Conservation (phyloP, 2,329 filamentous ascomycete genomes). For the Leptographium procerum region DNA sequence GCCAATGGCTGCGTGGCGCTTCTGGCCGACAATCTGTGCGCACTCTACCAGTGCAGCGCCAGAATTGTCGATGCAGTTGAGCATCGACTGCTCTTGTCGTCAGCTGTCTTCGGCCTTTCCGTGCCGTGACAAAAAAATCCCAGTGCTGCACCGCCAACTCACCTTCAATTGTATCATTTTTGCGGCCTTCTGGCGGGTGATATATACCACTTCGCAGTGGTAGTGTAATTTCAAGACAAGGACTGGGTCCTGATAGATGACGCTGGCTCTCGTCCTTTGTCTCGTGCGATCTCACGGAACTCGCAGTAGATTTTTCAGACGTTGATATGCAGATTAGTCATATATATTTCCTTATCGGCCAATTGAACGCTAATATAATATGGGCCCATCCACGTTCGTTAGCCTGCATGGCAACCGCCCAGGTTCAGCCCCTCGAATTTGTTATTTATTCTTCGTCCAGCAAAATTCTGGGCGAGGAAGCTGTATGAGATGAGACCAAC, state of each 20-base stretch:
- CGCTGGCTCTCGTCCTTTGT: not conserved
- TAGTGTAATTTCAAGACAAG: not conserved
- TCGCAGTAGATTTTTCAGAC: not conserved
- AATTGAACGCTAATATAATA: not conserved
- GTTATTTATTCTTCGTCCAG: not conserved
- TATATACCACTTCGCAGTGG: not conserved
- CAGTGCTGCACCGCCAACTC: no score
- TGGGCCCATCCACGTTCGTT: not conserved
- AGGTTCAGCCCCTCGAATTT: not conserved
- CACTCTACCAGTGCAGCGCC: constrained; percentile 96
- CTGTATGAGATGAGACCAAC: not conserved
- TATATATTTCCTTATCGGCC: not conserved
- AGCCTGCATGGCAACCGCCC: not conserved
- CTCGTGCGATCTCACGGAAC: not conserved
- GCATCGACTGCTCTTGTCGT: constrained; percentile 61
- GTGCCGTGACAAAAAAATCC: no score
- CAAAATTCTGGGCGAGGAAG: not conserved
- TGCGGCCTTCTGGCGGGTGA: not conserved
- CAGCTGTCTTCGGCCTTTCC: no score
- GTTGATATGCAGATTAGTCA: not conserved
- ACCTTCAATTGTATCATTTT: constrained; percentile 77
- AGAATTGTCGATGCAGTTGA: constrained; percentile 99
- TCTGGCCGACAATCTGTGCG: constrained; percentile 83
- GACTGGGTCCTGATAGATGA: not conserved
- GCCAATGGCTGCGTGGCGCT: constrained; percentile 78